Percentiles rank a stretch among this genome's conserved stretches.
These are phyloP conservation scores for Striga asiatica DNA, from an alignment of 257 asterid species.

Conservation along the genomic window DNA sequence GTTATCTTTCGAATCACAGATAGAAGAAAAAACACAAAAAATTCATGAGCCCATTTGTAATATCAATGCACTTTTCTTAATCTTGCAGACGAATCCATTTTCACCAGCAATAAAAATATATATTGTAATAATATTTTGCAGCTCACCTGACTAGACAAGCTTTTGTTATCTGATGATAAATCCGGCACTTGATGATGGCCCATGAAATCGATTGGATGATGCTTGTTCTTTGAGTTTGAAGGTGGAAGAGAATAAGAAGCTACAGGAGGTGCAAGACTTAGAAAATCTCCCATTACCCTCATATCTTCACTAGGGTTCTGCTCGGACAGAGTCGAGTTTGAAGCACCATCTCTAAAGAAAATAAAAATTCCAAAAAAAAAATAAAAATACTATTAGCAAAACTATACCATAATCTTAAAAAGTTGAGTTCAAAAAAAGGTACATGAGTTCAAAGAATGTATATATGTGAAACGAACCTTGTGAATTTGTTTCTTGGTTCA, in stretches of 20 bases:
- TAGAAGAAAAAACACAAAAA: background rate
- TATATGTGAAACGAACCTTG: conserved; percentile 21
- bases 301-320: conserved; percentile 19
- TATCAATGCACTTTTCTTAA: no score
- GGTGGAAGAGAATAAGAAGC: conserved; percentile 24
- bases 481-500: conserved; percentile 18
- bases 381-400: background rate
- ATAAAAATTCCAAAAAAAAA: background rate
- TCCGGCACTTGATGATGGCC: conserved; percentile 16
- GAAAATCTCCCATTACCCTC: conserved; percentile 38
- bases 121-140: background rate
- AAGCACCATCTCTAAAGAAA: conserved; percentile 38
- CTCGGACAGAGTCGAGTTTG: conserved; percentile 21
- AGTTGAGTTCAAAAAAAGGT: no score
- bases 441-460: no score
- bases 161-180: conserved; percentile 19
- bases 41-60: no score
- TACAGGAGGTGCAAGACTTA: conserved; percentile 53
- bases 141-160: conserved; percentile 28
- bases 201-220: background rate
- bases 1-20: no score
- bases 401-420: no score
- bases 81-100: no score
- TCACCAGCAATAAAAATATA: no score
- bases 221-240: conserved; percentile 16